These are phyloP conservation scores for Candida gorgasii DNA, from an alignment of 805 yeast species.

Conservation along the genomic window DNA sequence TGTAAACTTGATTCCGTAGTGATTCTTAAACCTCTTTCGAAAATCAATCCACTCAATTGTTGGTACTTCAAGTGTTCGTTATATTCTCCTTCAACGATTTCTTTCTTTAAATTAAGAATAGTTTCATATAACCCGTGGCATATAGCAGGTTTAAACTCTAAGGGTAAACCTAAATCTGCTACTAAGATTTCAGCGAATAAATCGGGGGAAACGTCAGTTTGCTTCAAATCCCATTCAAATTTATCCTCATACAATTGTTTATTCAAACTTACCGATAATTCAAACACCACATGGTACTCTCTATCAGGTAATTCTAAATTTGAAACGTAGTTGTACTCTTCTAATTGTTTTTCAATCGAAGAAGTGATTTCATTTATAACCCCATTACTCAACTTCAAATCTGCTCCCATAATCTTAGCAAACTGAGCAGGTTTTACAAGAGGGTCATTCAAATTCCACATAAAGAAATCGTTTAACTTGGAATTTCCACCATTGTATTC, in stretches of 20 bases:
- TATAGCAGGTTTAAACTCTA: conserved; percentile 89
- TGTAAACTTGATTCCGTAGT: conserved; percentile 67
- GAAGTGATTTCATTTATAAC: conserved; percentile 64
- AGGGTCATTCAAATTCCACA: conserved; percentile 73
- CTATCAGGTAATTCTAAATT: conserved; percentile 62
- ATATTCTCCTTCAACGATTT: conserved; percentile 63
- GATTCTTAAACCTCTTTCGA: conserved; percentile 44
- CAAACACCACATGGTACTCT: conserved; percentile 74
- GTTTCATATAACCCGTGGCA: conserved; percentile 85
- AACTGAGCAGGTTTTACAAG: conserved; percentile 70
- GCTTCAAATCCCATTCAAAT: conserved; percentile 86
- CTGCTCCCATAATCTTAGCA: conserved; percentile 76
- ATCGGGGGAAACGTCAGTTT: conserved; percentile 68
- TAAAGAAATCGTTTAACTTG: conserved; percentile 59
- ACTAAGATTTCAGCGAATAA: conserved; percentile 80
- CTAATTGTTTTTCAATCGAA: conserved; percentile 77
- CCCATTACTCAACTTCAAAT: conserved; percentile 73
- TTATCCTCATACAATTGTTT: conserved; percentile 86
- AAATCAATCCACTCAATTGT: conserved; percentile 42
- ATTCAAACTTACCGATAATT: conserved; percentile 78
- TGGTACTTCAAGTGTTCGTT: conserved; percentile 45
- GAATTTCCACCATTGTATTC: conserved; percentile 55
- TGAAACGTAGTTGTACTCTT: conserved; percentile 66
- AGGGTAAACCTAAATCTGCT: conserved; percentile 75
- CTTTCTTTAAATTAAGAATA: conserved; percentile 73